A percentile compares a stretch with the other conserved stretches of the same genome.
Conservation (phyloP, 140 eudicot species). For the Erigeron philadelphicus region DNA sequence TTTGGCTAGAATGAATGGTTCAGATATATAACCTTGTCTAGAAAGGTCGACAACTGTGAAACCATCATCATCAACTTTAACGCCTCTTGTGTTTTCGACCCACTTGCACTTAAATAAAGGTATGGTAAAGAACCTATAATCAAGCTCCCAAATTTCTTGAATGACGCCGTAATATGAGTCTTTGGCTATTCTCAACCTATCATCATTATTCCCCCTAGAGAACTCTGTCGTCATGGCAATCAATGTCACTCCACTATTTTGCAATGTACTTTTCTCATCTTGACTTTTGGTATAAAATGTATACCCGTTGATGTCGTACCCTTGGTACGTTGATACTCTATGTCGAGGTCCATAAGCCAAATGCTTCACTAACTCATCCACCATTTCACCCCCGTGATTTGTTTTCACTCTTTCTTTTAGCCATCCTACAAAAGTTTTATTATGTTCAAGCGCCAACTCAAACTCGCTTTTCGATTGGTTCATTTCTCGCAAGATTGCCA, state of each 20-base stretch:
- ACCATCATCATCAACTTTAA: constrained; percentile 2
- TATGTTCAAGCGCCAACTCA: too few relatives aligned
- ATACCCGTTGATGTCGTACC: too few relatives aligned
- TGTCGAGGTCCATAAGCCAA: background rate
- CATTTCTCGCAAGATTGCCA: too few relatives aligned
- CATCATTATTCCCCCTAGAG: background rate
- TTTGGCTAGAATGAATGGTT: constrained; percentile 17
- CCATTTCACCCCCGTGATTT: background rate
- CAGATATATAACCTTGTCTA: background rate
- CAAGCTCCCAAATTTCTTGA: too few relatives aligned
- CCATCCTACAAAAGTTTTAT: too few relatives aligned
- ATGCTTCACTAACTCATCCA: background rate
- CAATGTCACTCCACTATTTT: background rate
- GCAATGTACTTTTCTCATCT: background rate
- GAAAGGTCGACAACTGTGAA: constrained; percentile 13
- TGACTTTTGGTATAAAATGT: background rate
- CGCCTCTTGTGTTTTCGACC: background rate
- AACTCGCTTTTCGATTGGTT: too few relatives aligned
- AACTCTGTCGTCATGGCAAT: background rate
- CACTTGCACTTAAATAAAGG: too few relatives aligned
- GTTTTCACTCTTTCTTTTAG: background rate
- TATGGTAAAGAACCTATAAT: too few relatives aligned
- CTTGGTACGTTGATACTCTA: background rate
- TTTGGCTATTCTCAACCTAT: background rate
- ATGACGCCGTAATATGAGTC: too few relatives aligned